Percentiles rank a stretch among this genome's conserved stretches.
Conservation (phyloP, 2,329 filamentous ascomycete genomes). For the Sporothrix variecibatus region DNA sequence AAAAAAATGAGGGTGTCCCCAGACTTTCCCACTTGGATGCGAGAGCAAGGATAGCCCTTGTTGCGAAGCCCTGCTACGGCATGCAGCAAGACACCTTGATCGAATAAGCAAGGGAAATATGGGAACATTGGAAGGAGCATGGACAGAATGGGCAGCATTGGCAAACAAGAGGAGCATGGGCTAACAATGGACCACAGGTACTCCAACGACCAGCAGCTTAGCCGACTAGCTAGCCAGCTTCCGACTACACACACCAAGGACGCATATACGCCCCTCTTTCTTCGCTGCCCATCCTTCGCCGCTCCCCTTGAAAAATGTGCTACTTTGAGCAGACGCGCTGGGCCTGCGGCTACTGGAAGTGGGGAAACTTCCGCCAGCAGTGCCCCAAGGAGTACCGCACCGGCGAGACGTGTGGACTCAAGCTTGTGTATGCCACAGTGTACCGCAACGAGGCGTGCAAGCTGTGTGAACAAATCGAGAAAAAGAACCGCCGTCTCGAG, state of each 20-base stretch:
- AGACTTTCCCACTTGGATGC: neutral
- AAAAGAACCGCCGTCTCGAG: slow-evolving; percentile 72
- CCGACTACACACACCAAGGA: neutral
- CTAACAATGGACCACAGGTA: slow-evolving; percentile 13
- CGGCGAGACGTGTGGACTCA: slow-evolving; percentile 94
- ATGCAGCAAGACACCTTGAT: slow-evolving; percentile 15
- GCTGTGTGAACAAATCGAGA: slow-evolving; percentile 85
- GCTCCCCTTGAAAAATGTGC: slow-evolving; percentile 61
- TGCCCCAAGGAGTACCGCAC: slow-evolving; percentile 94
- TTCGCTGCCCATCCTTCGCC: neutral
- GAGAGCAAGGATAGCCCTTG: slow-evolving; percentile 18
- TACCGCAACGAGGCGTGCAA: slow-evolving; percentile 69
- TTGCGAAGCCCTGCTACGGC: slow-evolving; percentile 3
- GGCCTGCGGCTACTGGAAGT: slow-evolving; percentile 88
- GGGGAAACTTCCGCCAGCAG: slow-evolving; percentile 89
- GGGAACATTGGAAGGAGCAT: neutral
- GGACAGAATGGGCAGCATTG: neutral
- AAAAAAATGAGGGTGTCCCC: neutral
- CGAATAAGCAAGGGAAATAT: neutral
- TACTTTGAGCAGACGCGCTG: slow-evolving; percentile 92
- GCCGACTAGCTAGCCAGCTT: slow-evolving; percentile 1
- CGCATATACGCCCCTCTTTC: neutral
- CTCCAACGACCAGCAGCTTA: neutral
- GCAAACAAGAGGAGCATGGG: neutral
- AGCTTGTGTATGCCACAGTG: slow-evolving; percentile 77